These are phyloP conservation scores for Trichoderma sp. DNA, from an alignment of 2,329 filamentous ascomycete genomes.

Conservation along the genomic window DNA sequence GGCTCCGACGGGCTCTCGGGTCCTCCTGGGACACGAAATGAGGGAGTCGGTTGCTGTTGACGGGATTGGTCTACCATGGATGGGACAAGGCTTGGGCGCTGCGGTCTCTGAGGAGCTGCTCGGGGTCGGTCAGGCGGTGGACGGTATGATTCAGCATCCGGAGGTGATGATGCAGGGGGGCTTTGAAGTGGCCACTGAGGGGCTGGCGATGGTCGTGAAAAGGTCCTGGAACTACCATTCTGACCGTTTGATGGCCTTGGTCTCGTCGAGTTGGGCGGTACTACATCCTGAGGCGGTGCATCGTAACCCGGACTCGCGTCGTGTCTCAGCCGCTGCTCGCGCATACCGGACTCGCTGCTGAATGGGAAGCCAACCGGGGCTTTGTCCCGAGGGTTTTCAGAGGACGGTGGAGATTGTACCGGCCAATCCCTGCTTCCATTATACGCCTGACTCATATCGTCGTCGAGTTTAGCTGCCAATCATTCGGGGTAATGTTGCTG, in stretches of 20 bases:
- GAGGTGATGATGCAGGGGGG: slow-evolving; percentile 35
- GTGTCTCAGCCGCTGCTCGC: slow-evolving; percentile 22
- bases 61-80: slow-evolving; percentile 56
- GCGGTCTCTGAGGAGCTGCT: slow-evolving; percentile 54
- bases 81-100: slow-evolving; percentile 57
- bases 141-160: slow-evolving; percentile 44
- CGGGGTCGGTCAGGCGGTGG: slow-evolving; percentile 49
- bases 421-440: slow-evolving; percentile 54
- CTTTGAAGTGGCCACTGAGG: slow-evolving; percentile 54
- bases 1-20: slow-evolving; percentile 23
- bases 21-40: slow-evolving; percentile 39
- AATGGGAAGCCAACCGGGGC: slow-evolving; percentile 40
- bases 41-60: slow-evolving; percentile 54
- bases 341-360: slow-evolving; percentile 13
- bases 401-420: slow-evolving; percentile 44
- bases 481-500: neutral
- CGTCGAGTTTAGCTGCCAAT: neutral
- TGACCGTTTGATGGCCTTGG: slow-evolving; percentile 20
- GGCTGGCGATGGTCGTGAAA: slow-evolving; percentile 51
- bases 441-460: slow-evolving; percentile 51
- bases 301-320: slow-evolving; percentile 24
- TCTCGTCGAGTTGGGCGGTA: slow-evolving; percentile 5
- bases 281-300: neutral
- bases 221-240: slow-evolving; percentile 37
- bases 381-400: slow-evolving; percentile 53